Evolutionary conservation across 441 rosid species (phyloP).

Genomic region (Viola pubescens): DNA sequence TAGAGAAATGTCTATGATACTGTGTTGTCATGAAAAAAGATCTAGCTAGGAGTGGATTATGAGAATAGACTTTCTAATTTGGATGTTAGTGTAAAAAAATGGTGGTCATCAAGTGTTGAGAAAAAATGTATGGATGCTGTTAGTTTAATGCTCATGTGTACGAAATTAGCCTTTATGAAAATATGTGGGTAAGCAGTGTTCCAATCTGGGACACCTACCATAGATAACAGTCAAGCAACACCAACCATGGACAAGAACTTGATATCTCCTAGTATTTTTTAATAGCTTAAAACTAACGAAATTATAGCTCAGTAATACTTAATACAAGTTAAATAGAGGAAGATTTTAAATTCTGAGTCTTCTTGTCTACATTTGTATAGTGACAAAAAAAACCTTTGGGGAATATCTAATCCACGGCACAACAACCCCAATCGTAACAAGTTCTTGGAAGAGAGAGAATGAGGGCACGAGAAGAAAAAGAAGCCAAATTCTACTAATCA

Average conservation of each 20-base stretch:
- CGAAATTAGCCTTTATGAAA: not conserved
- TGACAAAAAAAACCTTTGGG: no score
- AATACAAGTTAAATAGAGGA: not conserved
- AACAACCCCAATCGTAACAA: no score
- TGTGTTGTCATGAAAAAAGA: not conserved
- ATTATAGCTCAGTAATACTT: not conserved
- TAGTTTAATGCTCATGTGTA: not conserved
- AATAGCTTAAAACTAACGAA: no score
- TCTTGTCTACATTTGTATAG: no score
- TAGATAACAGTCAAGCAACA: slow-evolving; percentile 6
- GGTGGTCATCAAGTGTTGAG: not conserved
- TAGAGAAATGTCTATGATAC: no score
- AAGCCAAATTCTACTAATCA: no score
- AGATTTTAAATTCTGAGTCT: no score
- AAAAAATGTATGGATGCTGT: slow-evolving; percentile 15
- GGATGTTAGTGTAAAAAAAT: not conserved
- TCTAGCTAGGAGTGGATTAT: no score
- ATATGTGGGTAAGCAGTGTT: slow-evolving; percentile 14
- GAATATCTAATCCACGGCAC: no score
- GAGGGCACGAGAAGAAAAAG: no score
- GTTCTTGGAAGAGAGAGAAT: no score
- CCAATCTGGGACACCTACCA: not conserved
- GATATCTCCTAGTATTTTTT: not conserved
- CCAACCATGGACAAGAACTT: not conserved
- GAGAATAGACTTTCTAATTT: not conserved